A percentile compares a stretch with the other conserved stretches of the same genome.
Conservation (phyloP, 192 early-diverging fungal species). For the Backusella parvicylindrica region DNA sequence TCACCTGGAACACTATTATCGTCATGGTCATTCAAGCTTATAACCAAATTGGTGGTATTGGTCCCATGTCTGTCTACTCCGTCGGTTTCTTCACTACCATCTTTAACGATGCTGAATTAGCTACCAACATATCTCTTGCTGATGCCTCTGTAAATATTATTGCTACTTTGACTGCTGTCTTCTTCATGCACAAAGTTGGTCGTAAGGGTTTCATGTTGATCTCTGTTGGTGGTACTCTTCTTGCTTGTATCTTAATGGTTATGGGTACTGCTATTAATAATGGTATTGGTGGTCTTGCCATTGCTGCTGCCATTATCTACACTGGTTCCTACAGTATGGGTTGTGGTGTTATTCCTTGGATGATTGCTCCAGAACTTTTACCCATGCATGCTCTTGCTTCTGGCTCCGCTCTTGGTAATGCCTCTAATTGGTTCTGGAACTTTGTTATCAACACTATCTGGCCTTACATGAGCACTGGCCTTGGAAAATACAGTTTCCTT, state of each 20-base stretch:
- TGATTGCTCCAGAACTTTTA: constrained; percentile 74
- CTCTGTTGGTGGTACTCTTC: constrained; percentile 57
- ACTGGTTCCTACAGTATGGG: constrained; percentile 76
- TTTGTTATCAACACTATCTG: constrained; percentile 44
- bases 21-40: constrained; percentile 69
- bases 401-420: constrained; percentile 68
- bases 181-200: constrained; percentile 62
- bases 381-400: constrained; percentile 73
- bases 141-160: constrained; percentile 58
- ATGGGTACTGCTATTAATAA: constrained; percentile 45
- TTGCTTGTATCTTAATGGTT: constrained; percentile 60
- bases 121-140: constrained; percentile 61
- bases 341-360: constrained; percentile 81
- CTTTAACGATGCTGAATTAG: constrained; percentile 43
- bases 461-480: constrained; percentile 29
- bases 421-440: constrained; percentile 65
- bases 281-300: constrained; percentile 52
- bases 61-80: constrained; percentile 81
- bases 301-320: constrained; percentile 55
- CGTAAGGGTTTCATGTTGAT: constrained; percentile 65
- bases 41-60: constrained; percentile 86
- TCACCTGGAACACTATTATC: constrained; percentile 55
- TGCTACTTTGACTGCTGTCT: constrained; percentile 54
- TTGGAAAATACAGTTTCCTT: constrained; percentile 47
- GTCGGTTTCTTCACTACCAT: constrained; percentile 69